Evolutionary conservation across 345 rosid species (phyloP).

Genomic region (Salix viminalis): DNA sequence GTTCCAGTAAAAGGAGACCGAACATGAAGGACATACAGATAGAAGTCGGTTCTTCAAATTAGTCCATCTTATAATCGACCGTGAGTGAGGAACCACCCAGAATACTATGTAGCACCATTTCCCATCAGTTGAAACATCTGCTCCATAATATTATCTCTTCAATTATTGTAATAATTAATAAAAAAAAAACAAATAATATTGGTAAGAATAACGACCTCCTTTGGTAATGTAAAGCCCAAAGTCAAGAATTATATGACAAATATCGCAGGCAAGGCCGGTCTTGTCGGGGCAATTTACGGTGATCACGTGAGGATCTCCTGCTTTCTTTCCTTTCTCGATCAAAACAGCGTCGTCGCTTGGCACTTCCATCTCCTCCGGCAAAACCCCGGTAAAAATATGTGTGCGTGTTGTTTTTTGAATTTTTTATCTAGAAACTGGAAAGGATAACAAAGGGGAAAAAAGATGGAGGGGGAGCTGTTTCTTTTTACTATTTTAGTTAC

Average conservation of each 20-base stretch:
- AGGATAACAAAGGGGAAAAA: too few species aligned
- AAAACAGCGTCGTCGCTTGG: constrained; percentile 55
- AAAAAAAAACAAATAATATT: neutral
- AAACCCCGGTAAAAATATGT: too few species aligned
- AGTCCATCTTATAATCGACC: constrained; percentile 56
- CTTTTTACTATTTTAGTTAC: too few species aligned
- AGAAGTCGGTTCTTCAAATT: constrained; percentile 66
- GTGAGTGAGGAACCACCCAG: constrained; percentile 64
- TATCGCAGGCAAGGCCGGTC: constrained; percentile 73
- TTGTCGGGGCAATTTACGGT: constrained; percentile 81
- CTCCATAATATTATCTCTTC: neutral
- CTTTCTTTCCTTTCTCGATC: constrained; percentile 54
- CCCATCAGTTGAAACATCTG: constrained; percentile 91
- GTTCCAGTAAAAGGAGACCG: constrained; percentile 39
- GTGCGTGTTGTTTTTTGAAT: too few species aligned
- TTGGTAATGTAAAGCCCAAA: constrained; percentile 70
- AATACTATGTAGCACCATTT: constrained; percentile 75
- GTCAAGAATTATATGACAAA: constrained; percentile 66
- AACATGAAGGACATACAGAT: constrained; percentile 57
- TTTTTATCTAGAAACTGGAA: too few species aligned
- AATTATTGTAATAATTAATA: neutral
- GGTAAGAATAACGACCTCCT: constrained; percentile 45
- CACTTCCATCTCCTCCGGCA: constrained; percentile 34
- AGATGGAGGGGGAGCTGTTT: too few species aligned
- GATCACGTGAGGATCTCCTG: constrained; percentile 60